phyloP scores from a whole-genome alignment of 768 basidiomycete genomes.

The Cystofilobasidium macerans region DNA sequence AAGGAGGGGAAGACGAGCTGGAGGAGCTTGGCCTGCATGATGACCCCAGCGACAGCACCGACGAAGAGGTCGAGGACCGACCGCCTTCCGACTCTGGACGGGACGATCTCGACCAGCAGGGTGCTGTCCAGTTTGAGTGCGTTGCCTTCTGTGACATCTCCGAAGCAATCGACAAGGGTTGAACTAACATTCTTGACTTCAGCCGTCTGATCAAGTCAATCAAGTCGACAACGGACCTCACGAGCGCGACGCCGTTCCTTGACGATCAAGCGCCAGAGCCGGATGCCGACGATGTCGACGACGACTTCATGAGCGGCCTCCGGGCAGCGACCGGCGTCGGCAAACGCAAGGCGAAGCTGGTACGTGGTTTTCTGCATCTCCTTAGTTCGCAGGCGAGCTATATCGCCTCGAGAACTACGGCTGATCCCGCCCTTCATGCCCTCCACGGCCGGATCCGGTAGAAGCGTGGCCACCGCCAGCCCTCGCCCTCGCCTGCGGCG shows the following conservation, averaged over 20 bases:
- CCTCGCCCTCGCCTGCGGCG: conserved; percentile 38
- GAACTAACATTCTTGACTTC: background rate
- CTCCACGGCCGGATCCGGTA: conserved; percentile 26
- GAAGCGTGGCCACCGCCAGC: conserved; percentile 29
- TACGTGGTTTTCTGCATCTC: background rate
- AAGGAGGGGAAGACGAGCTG: background rate
- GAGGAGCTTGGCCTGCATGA: background rate
- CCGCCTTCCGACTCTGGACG: background rate
- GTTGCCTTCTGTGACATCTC: background rate
- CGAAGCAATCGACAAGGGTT: background rate
- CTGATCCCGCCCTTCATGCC: background rate
- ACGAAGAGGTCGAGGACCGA: conserved; percentile 2
- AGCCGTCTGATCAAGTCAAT: conserved; percentile 63
- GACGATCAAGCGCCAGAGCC: conserved; percentile 57
- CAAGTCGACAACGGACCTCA: conserved; percentile 44
- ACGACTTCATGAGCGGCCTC: conserved; percentile 18
- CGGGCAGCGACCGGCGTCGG: conserved; percentile 17
- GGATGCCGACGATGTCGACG: conserved; percentile 27
- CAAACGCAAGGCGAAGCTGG: conserved; percentile 13
- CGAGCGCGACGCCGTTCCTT: conserved; percentile 39
- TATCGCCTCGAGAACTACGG: conserved; percentile 11
- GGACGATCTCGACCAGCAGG: conserved; percentile 4
- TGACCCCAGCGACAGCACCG: background rate
- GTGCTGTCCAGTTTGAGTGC: background rate
- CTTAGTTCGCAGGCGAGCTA: conserved; percentile 3